Base-by-base conservation (phyloP, 345 rosid genomes). In the Leavenworthia alabamica region DNA sequence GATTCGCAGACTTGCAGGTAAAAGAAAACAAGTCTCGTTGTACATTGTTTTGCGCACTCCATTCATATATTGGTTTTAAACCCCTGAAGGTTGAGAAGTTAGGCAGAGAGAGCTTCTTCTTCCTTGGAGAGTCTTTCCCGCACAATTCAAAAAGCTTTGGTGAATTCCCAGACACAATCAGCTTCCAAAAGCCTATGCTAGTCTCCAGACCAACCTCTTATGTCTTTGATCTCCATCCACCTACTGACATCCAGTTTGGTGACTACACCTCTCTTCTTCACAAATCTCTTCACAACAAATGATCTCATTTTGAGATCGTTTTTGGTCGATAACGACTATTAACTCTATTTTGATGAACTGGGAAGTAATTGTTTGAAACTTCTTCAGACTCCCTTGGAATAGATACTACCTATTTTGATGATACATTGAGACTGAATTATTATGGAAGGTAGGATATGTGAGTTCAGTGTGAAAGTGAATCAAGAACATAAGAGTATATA, bases 91-190 rank as follows among this genome's bases (percentile, higher is more conserved):
- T 81, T 56, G 96, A 91, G 74, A 84, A 77, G 74, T 14, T 86
- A 71, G 96, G 75, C 5, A 83, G 87, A 70, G 86, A 84, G 2
- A 42, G 93, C 75, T 91, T 92, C 85, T 92, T 92, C 79, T 86
- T 83, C 78, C 90, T 88, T 14, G 47, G 76, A 1, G 64, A 76
- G 64, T 92, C 96, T 5, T 88, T 88, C 66, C 86, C 78, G 13
- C 88, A 79, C 28, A 81, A 86, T 31, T 84, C 83, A 69, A 50
- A 36, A 56, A 79, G 79, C 69, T 92, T 84, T 11, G 95, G 96
- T 52, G 71, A 75, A 70, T 57, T 88, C 68, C 13, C 72, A 11
- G 81, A 79, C 47, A 50, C 17, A 3, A 60, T 73, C 32, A 40
- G 60, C n/a, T 60, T 53, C 22, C 73, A 71, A 60, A 92, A 78